Conservation (phyloP, 805 yeast species). For the Kockiozyma suomiensis region DNA sequence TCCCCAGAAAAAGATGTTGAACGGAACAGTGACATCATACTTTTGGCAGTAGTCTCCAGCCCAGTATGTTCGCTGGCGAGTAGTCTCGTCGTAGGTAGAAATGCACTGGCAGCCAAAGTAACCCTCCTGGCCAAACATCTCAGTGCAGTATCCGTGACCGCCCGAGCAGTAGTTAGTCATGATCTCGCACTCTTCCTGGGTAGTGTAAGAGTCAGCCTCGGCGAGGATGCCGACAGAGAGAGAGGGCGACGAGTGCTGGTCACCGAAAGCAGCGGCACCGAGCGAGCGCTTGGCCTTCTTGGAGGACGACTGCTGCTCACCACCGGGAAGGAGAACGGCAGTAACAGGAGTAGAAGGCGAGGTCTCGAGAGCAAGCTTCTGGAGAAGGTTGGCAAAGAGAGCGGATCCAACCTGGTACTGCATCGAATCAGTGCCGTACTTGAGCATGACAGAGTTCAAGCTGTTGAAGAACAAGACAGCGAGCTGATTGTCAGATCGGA, state of each 20-base stretch:
- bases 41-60: conserved; percentile 61
- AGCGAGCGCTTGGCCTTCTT: conserved; percentile 34
- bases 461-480: conserved; percentile 32
- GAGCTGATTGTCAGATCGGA: conserved; percentile 31
- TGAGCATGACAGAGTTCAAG: conserved; percentile 24
- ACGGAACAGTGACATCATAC: conserved; percentile 65
- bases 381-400: conserved; percentile 31
- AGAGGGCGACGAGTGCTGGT: conserved; percentile 33
- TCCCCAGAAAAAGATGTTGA: conserved; percentile 68
- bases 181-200: conserved; percentile 42
- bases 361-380: conserved; percentile 33
- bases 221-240: conserved; percentile 33
- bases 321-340: conserved; percentile 32
- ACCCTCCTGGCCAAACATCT: conserved; percentile 36
- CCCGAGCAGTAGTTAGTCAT: conserved; percentile 43
- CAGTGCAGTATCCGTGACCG: conserved; percentile 45
- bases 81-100: conserved; percentile 38
- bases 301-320: conserved; percentile 18
- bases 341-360: conserved; percentile 32
- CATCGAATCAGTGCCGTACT: conserved; percentile 31
- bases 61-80: conserved; percentile 43
- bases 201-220: conserved; percentile 30
- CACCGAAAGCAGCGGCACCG: conserved; percentile 29
- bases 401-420: conserved; percentile 31
- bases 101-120: conserved; percentile 44